Percentiles rank a stretch among this genome's conserved stretches.
These are phyloP conservation scores for Stenogyne calaminthoides DNA, from an alignment of 305 asterid species.

Conservation along the genomic window DNA sequence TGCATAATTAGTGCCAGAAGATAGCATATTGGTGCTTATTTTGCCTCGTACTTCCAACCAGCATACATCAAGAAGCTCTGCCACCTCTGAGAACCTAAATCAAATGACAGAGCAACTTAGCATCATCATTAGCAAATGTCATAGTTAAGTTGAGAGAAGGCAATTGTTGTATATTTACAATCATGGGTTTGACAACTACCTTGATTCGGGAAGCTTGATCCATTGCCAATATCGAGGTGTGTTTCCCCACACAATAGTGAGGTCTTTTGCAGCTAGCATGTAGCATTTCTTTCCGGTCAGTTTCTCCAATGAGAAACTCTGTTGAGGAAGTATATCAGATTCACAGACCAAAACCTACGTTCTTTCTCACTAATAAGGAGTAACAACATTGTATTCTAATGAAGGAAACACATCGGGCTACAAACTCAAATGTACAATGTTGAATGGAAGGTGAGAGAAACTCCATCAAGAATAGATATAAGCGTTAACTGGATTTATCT, in stretches of 20 bases:
- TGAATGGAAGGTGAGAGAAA: neutral
- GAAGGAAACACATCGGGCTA: neutral
- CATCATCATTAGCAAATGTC: neutral
- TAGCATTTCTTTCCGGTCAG: constrained; percentile 69
- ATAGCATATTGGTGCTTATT: constrained; percentile 50
- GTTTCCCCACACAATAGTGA: constrained; percentile 55
- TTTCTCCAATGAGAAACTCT: constrained; percentile 64
- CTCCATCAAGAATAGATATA: neutral
- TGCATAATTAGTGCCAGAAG: constrained; percentile 61
- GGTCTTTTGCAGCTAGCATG: constrained; percentile 72
- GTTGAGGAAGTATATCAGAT: constrained; percentile 26
- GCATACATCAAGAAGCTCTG: constrained; percentile 78
- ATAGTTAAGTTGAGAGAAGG: neutral
- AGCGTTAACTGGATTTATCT: neutral
- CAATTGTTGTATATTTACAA: neutral
- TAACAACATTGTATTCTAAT: neutral
- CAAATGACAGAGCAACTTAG: constrained; percentile 8
- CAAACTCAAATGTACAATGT: neutral
- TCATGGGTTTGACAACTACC: constrained; percentile 39
- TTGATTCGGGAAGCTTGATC: constrained; percentile 49
- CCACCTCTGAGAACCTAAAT: constrained; percentile 70
- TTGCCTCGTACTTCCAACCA: constrained; percentile 71
- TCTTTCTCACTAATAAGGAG: neutral
- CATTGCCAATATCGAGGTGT: constrained; percentile 63
- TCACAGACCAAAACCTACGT: neutral